These are phyloP conservation scores for Mimosa pudica DNA, from an alignment of 306 rosid species.

Conservation along the genomic window DNA sequence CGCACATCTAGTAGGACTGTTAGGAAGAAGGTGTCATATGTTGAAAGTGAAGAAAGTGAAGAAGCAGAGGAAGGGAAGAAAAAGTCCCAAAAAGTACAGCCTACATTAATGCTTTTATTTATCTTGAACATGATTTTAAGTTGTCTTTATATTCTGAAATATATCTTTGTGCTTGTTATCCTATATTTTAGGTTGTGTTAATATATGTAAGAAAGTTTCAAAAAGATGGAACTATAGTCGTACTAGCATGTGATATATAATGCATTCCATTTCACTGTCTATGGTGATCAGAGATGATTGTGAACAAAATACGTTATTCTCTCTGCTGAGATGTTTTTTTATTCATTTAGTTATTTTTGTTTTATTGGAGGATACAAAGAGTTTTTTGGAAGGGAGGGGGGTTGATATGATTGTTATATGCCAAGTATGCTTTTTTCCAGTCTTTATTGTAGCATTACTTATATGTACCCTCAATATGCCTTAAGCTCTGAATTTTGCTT, in stretches of 20 bases:
- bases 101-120: slow-evolving; percentile 17
- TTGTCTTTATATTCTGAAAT: slow-evolving; percentile 27
- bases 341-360: background rate
- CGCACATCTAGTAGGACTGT: slow-evolving; percentile 89
- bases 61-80: slow-evolving; percentile 88
- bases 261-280: slow-evolving; percentile 10
- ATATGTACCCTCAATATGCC: background rate
- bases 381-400: background rate
- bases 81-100: slow-evolving; percentile 75
- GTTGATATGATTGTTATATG: slow-evolving; percentile 5
- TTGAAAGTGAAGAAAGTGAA: slow-evolving; percentile 98
- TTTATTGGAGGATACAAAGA: background rate
- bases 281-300: background rate
- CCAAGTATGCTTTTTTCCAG: background rate
- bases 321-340: background rate
- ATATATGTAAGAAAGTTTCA: slow-evolving; percentile 5
- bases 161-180: slow-evolving; percentile 9
- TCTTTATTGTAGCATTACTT: background rate
- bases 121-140: slow-evolving; percentile 23
- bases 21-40: slow-evolving; percentile 91
- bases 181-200: slow-evolving; percentile 4
- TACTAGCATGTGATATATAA: background rate
- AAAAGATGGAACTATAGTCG: slow-evolving; percentile 2
- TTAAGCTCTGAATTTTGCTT: background rate
- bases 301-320: background rate